Base-by-base conservation (phyloP, 768 basidiomycete genomes). In the Russula olivacea region DNA sequence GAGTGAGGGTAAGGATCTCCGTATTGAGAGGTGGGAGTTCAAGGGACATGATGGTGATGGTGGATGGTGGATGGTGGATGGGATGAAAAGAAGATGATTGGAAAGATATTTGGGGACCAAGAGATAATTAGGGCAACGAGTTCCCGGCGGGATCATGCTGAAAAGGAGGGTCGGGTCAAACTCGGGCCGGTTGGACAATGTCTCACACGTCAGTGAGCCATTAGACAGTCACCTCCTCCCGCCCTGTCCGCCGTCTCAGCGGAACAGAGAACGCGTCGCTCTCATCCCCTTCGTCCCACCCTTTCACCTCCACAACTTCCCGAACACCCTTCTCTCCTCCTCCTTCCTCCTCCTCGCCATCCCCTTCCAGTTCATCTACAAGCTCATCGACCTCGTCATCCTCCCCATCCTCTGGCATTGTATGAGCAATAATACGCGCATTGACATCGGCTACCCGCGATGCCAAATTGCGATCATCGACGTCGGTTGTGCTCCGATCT, bases 1-100 rank as follows among this genome's bases (percentile, higher is more conserved):
- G 83, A 65, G 94, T 97, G 71, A 97, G 83, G 54, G 94, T 97
- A 76, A 96, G 90, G 69, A 97, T 78, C 72, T 97, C 93, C 48
- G 89, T 89, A 77, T 78, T 86, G 65, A 91, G 91, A 61, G 80
- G 72, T 69, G 91, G 87, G 71, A 89, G 85, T 70, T 82, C 69
- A 66, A 72, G 69, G 48, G 70, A 68, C 68, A 71, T 72, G 61
- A 57, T n/a, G 45, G 38, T 23, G 47, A 25, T 54, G 52, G 53
- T 56, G 55, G 61, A 36, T 36, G 52, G 53, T 56, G 55, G 61
- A 12, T 12, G 55, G 53, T 56, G 58, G 61, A 50, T 47, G 58
- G 30, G 50, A 53, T 53, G 59, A 63, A 58, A 60, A 34, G 47
- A 56, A 40, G 11, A 55, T 53, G 34, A 55, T 56, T 41, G 45